Evolutionary conservation across 805 yeast species (phyloP).

Genomic region (Metschnikowia lunata): DNA sequence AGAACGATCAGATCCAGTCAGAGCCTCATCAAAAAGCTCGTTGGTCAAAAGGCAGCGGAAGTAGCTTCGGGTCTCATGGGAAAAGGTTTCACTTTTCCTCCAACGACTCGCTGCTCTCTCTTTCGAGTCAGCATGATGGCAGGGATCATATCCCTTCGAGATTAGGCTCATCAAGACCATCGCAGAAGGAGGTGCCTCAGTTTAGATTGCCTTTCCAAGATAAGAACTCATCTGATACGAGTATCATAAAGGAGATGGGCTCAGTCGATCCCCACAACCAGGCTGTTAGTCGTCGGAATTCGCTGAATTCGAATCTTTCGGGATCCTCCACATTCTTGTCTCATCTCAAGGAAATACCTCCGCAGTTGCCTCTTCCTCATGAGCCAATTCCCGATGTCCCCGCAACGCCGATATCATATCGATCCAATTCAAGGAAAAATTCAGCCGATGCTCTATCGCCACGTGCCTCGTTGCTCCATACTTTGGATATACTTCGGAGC

Average conservation of each 20-base stretch:
- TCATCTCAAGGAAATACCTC: slow-evolving; percentile 43
- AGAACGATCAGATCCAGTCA: slow-evolving; percentile 21
- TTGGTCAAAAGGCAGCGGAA: slow-evolving; percentile 11
- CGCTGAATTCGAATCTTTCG: slow-evolving; percentile 10
- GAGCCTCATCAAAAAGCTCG: slow-evolving; percentile 4
- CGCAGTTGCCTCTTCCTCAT: slow-evolving; percentile 52
- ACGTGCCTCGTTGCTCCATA: slow-evolving; percentile 37
- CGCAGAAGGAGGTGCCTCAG: slow-evolving; percentile 44
- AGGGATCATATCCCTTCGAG: slow-evolving; percentile 14
- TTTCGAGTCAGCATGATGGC: slow-evolving; percentile 4
- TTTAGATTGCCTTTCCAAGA: slow-evolving; percentile 74
- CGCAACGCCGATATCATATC: slow-evolving; percentile 30
- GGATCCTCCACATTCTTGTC: slow-evolving; percentile 12
- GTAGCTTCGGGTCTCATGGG: slow-evolving; percentile 6
- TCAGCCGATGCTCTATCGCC: slow-evolving; percentile 38
- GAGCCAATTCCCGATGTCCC: slow-evolving; percentile 47
- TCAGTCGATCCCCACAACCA: slow-evolving; percentile 25
- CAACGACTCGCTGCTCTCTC: slow-evolving; percentile 5
- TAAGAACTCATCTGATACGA: slow-evolving; percentile 2
- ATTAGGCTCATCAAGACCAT: slow-evolving; percentile 23
- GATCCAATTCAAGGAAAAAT: slow-evolving; percentile 32
- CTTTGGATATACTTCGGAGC: slow-evolving; percentile 36
- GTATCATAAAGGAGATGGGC: slow-evolving; percentile 10
- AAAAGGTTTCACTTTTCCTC: slow-evolving; percentile 1
- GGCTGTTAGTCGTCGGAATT: slow-evolving; percentile 9